phyloP scores from a whole-genome alignment of 2,329 filamentous ascomycete genomes.

The Fusarium sp. region DNA sequence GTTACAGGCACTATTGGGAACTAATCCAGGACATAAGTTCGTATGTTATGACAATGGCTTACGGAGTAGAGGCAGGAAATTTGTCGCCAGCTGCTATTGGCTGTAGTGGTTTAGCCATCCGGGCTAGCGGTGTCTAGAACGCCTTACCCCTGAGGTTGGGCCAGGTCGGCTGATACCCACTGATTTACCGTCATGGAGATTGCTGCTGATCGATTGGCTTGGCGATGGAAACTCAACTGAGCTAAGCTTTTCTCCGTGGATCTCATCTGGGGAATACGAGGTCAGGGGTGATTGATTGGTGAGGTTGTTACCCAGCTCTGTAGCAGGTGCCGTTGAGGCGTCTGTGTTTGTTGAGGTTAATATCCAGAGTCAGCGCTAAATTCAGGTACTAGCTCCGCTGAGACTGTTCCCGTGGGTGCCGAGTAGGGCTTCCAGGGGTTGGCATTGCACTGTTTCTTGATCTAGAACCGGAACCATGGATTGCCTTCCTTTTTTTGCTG shows the following conservation, averaged over 20 bases:
- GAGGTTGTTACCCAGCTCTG: neutral
- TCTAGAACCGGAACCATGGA: neutral
- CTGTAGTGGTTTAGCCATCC: neutral
- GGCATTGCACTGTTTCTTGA: neutral
- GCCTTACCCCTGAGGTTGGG: neutral
- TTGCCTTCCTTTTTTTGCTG: neutral
- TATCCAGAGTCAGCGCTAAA: neutral
- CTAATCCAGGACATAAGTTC: neutral
- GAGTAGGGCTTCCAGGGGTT: neutral
- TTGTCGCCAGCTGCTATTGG: neutral
- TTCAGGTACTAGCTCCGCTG: neutral
- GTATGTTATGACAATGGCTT: neutral
- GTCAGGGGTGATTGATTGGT: neutral
- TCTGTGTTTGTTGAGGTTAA: neutral
- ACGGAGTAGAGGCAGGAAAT: neutral
- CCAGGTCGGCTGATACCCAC: neutral
- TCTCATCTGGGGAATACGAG: slow-evolving; percentile 1
- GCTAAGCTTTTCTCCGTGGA: neutral
- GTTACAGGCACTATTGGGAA: neutral
- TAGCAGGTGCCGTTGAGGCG: neutral
- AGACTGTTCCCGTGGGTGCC: neutral
- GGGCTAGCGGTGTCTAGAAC: neutral
- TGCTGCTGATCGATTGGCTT: slow-evolving; percentile 1
- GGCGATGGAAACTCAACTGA: neutral
- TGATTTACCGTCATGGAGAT: neutral